phyloP scores from a whole-genome alignment of 2,329 filamentous ascomycete species.

The Phaeosphaeria sp. region DNA sequence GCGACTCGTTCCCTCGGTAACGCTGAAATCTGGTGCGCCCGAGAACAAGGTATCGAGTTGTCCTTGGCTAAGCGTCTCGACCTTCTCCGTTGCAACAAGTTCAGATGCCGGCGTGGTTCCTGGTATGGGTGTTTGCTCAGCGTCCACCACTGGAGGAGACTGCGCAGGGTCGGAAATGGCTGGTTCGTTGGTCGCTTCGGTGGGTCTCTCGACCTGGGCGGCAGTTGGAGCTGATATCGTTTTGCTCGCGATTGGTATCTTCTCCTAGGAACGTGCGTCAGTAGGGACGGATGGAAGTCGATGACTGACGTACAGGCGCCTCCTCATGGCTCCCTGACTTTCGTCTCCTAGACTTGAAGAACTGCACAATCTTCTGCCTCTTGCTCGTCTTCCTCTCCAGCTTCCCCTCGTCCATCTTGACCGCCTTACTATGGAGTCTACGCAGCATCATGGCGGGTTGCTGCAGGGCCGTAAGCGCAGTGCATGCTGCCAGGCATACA shows the following conservation, averaged over 20 bases:
- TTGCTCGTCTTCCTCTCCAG: constrained; percentile 36
- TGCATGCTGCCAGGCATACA: constrained; percentile 30
- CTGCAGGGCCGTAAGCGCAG: constrained; percentile 15
- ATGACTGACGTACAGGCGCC: constrained; percentile 24
- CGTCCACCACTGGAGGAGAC: constrained; percentile 12
- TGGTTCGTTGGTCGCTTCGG: constrained; percentile 10
- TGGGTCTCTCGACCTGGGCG: constrained; percentile 22
- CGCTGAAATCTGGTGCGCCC: constrained; percentile 76
- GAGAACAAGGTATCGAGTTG: constrained; percentile 75
- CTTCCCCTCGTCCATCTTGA: constrained; percentile 25
- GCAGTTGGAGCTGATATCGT: constrained; percentile 17
- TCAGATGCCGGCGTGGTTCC: constrained; percentile 15
- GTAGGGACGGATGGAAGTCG: constrained; percentile 3
- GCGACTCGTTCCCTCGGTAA: constrained; percentile 65
- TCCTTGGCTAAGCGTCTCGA: constrained; percentile 48
- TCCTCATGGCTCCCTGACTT: constrained; percentile 24
- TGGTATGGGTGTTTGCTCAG: constrained; percentile 13
- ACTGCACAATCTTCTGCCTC: constrained; percentile 37
- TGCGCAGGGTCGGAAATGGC: constrained; percentile 19
- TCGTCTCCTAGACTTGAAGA: constrained; percentile 38
- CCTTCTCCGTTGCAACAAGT: constrained; percentile 17
- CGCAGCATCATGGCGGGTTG: constrained; percentile 36
- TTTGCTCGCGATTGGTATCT: constrained; percentile 20
- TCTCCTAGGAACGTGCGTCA: constrained; percentile 21
- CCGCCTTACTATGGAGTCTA: constrained; percentile 30